Percentiles rank a stretch among this genome's conserved stretches.
Conservation (phyloP, 2,329 filamentous ascomycete genomes). For the Calycina herbarum region DNA sequence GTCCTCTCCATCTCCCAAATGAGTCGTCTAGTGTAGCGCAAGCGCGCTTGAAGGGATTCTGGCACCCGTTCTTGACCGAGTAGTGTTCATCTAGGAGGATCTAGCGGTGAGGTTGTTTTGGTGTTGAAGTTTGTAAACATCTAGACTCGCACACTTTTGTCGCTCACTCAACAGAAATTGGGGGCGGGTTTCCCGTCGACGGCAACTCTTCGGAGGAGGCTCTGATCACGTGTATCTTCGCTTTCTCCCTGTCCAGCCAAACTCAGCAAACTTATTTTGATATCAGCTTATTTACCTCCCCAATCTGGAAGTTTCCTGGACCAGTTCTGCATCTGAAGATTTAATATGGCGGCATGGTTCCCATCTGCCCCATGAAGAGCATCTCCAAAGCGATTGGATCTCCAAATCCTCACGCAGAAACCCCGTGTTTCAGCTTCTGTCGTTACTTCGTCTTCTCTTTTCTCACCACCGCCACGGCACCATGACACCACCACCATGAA, state of each 20-base stretch:
- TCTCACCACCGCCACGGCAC: not conserved
- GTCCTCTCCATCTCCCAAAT: not conserved
- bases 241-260: too few relatives aligned
- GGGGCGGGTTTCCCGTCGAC: too few relatives aligned
- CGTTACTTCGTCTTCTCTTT: not conserved
- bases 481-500: conserved; percentile 2
- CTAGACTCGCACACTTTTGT: too few relatives aligned
- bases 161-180: too few relatives aligned
- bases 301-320: not conserved
- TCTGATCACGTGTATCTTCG: too few relatives aligned
- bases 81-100: not conserved
- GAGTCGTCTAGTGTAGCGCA: not conserved
- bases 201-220: too few relatives aligned
- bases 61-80: not conserved
- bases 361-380: too few relatives aligned
- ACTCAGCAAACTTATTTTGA: not conserved
- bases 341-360: too few relatives aligned
- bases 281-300: not conserved
- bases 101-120: not conserved
- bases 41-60: not conserved
- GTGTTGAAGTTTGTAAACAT: not conserved
- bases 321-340: not conserved
- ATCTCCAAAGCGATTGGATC: not conserved
- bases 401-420: conserved; percentile 9
- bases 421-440: conserved; percentile 28